phyloP scores from a whole-genome alignment of 2,329 filamentous ascomycete species.

The Microcyclospora tardicrescens region DNA sequence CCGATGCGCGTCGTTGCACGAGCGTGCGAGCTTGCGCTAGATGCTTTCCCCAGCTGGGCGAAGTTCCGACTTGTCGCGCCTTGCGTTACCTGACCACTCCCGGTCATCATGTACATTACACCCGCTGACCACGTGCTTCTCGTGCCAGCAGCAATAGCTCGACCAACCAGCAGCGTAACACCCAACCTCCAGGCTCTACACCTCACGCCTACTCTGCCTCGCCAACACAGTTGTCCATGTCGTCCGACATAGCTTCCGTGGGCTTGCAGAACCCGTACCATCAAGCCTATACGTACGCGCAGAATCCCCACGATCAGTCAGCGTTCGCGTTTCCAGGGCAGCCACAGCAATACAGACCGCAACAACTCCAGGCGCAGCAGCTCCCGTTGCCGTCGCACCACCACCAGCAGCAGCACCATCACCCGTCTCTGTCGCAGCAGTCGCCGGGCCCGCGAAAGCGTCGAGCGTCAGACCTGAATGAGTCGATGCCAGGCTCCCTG shows the following conservation, averaged over 20 bases:
- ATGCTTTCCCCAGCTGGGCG: too few species aligned
- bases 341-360: slow-evolving; percentile 13
- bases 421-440: slow-evolving; percentile 3
- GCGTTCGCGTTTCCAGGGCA: slow-evolving; percentile 18
- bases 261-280: slow-evolving; percentile 19
- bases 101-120: too few species aligned
- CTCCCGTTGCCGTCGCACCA: slow-evolving; percentile 23
- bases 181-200: slow-evolving; percentile 26
- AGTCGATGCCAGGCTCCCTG: slow-evolving; percentile 8
- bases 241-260: slow-evolving; percentile 15
- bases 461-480: slow-evolving; percentile 22
- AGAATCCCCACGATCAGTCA: slow-evolving; percentile 15
- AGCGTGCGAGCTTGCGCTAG: too few species aligned
- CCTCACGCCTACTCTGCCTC: slow-evolving; percentile 24
- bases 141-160: slow-evolving; percentile 24
- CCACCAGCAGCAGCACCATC: slow-evolving; percentile 17
- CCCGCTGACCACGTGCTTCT: neutral
- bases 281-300: slow-evolving; percentile 15
- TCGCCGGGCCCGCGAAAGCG: slow-evolving; percentile 25
- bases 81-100: too few species aligned
- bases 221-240: slow-evolving; percentile 23
- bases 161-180: slow-evolving; percentile 30
- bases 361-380: slow-evolving; percentile 21
- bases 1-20: too few species aligned
- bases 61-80: too few species aligned